Conservation (phyloP, 257 asterid species). For the Capsicum pubescens region DNA sequence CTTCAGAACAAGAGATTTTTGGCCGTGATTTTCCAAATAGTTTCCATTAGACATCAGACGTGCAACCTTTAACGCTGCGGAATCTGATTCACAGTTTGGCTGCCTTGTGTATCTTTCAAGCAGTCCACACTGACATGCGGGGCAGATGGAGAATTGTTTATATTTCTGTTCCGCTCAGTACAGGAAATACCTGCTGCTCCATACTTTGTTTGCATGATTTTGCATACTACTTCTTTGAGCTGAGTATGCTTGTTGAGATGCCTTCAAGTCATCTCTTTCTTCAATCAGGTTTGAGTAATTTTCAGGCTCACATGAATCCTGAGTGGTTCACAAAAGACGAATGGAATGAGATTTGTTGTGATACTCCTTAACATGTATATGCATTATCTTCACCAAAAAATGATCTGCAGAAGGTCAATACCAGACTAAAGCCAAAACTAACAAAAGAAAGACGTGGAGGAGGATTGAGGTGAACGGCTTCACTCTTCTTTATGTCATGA, state of each 20-base stretch:
- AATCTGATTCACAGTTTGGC: conserved; percentile 35
- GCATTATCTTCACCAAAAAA: no score
- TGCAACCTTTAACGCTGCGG: conserved; percentile 48
- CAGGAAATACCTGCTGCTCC: conserved; percentile 32
- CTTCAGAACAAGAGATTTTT: conserved; percentile 26
- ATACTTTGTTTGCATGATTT: conserved; percentile 41
- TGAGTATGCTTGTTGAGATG: conserved; percentile 43
- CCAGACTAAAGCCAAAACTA: no score
- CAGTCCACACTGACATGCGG: no score
- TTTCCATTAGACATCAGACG: conserved; percentile 44
- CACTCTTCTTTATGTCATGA: no score
- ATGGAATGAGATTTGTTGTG: not conserved
- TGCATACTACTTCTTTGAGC: conserved; percentile 18
- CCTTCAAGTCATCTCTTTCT: conserved; percentile 61
- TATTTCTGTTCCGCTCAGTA: conserved; percentile 39
- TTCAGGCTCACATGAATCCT: no score
- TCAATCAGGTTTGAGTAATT: conserved; percentile 82
- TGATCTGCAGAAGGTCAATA: no score
- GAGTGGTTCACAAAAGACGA: no score
- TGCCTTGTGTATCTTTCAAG: conserved; percentile 35
- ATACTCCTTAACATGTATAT: not conserved
- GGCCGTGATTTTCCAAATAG: conserved; percentile 35
- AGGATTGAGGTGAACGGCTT: no score
- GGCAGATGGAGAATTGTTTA: no score
- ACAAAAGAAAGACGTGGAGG: no score